Evolutionary conservation across 257 asterid species (phyloP).

Genomic region (Leptodermis oblonga): DNA sequence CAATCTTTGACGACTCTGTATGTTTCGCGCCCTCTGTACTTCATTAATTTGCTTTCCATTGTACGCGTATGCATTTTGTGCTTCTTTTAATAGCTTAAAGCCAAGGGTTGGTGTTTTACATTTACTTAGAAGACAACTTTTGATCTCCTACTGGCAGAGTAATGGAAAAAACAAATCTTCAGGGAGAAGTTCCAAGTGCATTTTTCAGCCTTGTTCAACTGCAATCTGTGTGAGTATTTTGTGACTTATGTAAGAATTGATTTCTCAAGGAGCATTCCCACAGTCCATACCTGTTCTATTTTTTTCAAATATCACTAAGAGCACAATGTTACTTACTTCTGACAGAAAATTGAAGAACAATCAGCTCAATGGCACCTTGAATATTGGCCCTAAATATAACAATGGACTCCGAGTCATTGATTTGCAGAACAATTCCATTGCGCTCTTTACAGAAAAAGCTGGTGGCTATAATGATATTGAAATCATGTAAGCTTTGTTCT

Average conservation of each 20-base stretch:
- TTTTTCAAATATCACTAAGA: neutral
- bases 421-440: constrained; percentile 23
- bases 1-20: constrained; percentile 70
- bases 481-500: constrained; percentile 40
- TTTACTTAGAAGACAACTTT: constrained; percentile 8
- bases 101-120: neutral
- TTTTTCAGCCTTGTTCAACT: constrained; percentile 56
- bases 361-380: constrained; percentile 46
- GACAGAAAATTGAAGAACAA: constrained; percentile 57
- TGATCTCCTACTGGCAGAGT: constrained; percentile 43
- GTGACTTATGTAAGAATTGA: neutral
- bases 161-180: constrained; percentile 53
- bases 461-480: constrained; percentile 23
- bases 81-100: neutral
- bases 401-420: constrained; percentile 47
- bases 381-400: constrained; percentile 36
- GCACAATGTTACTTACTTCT: neutral
- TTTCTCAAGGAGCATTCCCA: neutral
- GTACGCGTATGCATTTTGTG: neutral
- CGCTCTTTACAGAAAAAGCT: constrained; percentile 26
- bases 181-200: constrained; percentile 50
- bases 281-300: neutral
- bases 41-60: neutral
- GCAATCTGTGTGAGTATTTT: constrained; percentile 66
- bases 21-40: constrained; percentile 8